Base-by-base conservation (phyloP, 129 eudicot genomes). In the Flaveria linearis region DNA sequence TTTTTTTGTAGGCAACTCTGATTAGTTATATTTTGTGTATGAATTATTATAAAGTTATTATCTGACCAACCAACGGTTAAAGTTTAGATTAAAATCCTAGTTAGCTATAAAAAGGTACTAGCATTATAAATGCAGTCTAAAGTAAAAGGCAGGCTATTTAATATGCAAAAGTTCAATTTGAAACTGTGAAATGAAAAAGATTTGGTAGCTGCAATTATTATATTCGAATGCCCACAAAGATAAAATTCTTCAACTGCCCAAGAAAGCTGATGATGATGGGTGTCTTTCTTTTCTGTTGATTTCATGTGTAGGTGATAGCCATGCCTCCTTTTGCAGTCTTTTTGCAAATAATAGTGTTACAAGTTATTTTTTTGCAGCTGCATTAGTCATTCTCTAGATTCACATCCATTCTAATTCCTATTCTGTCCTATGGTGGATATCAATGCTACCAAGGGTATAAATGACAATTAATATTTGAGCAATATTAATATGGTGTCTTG, bases 221-320 rank as follows among this genome's bases (percentile, higher is more conserved):
- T 73, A 71, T 71, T 78, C 42, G 15, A 71, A 47, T 46, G 65
- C 77, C 72, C 79, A 68, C 80, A 69, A 80, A 80, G 73, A 80
- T 60, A 69, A 60, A 74, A 74, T 80, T 80, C 80, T 74, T 80
- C 69, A 56, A 80, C 84, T 80, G 75, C 84, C 84, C 84, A 80
- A 80, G 80, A 80, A 80, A 74, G 70, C 64, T 74, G 50, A 45
- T 45, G 50, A 45, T 45, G 50, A 45, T 45, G 50, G 50, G 50
- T 9, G 50, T 45, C 50, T 45, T 45, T 45, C 50, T 45, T 45
- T 45, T 45, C 50, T 74, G 83, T 11, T 72, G 78, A 23, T 46
- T 75, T 76, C 75, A 77, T 76, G 51, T 68, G 75, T 68, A 53
- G 75, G 75, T 77, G 67, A 39, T 68, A 42, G 13, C 65, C 52